phyloP scores from a whole-genome alignment of 2,329 filamentous ascomycete species.

The Plenodomus lindquistii region DNA sequence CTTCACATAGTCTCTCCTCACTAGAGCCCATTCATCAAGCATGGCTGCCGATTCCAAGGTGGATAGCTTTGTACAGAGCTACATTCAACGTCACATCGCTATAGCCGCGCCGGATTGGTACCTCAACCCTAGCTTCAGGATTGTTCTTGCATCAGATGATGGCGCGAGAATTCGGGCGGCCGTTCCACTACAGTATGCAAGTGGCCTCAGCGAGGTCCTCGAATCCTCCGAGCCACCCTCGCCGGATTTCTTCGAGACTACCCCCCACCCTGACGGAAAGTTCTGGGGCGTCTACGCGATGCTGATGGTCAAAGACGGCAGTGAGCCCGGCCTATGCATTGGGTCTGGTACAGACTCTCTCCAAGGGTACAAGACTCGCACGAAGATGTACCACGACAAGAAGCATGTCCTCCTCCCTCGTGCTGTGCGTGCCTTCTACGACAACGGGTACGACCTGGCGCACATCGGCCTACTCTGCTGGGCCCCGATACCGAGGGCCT shows the following conservation, averaged over 20 bases:
- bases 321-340: neutral
- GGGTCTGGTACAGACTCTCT: neutral
- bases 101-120: conserved; percentile 17
- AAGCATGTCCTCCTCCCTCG: neutral
- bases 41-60: no score
- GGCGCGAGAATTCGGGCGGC: conserved; percentile 4
- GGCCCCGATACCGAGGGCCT: neutral
- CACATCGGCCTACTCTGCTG: conserved; percentile 1
- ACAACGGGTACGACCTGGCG: neutral
- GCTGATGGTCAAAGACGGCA: neutral
- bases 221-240: neutral
- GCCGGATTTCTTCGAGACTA: neutral
- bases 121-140: conserved; percentile 4
- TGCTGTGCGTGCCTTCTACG: neutral
- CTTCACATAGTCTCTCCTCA: no score
- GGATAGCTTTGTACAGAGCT: no score
- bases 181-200: neutral
- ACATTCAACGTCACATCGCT: no score
- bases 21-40: no score
- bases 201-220: neutral
- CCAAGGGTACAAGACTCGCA: neutral
- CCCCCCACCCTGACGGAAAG: neutral
- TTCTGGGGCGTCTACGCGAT: neutral
- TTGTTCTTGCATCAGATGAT: conserved; percentile 5
- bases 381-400: neutral